Base-by-base conservation (phyloP, 1,139 yeast species). In the Kodamaea sp. region DNA sequence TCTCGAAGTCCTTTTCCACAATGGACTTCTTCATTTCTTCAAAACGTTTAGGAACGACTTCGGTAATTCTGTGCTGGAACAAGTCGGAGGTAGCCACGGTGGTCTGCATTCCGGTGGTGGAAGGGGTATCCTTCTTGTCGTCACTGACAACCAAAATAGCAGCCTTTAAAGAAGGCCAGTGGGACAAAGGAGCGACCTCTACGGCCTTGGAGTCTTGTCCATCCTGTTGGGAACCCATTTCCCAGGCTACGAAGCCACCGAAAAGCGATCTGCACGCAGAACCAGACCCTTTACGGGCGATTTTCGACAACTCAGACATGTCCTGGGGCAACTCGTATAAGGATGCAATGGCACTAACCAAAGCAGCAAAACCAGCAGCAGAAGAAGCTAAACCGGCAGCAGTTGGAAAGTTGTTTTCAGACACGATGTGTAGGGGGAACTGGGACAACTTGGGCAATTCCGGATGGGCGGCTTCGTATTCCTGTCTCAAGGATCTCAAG, bases 181-280 rank as follows among this genome's bases (percentile, higher is more conserved):
- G 95, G 25, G 70, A 72, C 48, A 73, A 59, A 6, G 95, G 83
- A 4, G 96, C 96, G 30, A 92, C 77, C 64, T 88, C 89, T 21
- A 88, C 95, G 2, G 99, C 98, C 54, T 80, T 81, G 14, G 97
- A 89, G 62, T 92, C 98, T 31, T 76, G 70, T 7, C 98, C 98
- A 52, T 88, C 83, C 0, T 47, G 65, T 39, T 56, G 45, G 2
- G 51, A 46, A 35, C 99, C 99, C 97, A 89, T 90, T 61, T 92
- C 96, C 99, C 99, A 92, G 4, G 97, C 97, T 11, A 92, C 98
- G 57, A 81, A 92, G 6, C 99, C 99, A 30, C 98, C 98, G 61
- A 87, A 88, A 40, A 92, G 70, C 9, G 97, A 92, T 60, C 99
- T 77, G 63, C 98, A 92, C 7, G 98, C 98, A 10, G 97, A 88